Evolutionary conservation across 2,329 filamentous ascomycete genomes (phyloP), one percentile per base, ranked within the genome.

Genomic region (Diplodia scrobiculata): DNA sequence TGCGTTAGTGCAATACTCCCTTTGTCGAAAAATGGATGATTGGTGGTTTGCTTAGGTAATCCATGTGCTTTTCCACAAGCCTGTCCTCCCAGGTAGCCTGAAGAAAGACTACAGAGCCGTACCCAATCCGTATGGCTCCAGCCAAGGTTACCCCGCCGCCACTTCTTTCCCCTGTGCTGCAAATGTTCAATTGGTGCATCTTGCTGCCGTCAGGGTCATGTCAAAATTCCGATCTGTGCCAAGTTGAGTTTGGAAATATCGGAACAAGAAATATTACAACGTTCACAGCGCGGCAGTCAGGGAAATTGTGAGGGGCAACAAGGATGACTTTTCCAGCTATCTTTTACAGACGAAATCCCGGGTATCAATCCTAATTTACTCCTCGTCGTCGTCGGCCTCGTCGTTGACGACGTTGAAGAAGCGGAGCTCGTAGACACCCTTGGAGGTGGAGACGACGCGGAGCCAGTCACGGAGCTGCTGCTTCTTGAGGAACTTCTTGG

Each of bases 401-500:
- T 99, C 95, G 83, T 96, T 95, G 78, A 97, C 94, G 79, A 99
- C 93, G 87, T 99, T 99, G 92, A 96, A 99, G 93, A 99, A 99
- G 87, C 96, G 93, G 84, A 99, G 90, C 87, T 97, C 93, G 87
- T 99, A 99, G 73, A 97, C 93, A 80, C 95, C 94, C 86, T 94
- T 94, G 82, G 91, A 92, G 81, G 94, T 98, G 75, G 92, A 96
- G 79, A 99, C 95, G 76, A 99, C 94, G 78, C 95, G 93, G 79
- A 99, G 91, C 95, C 95, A 99, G 87, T 99, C 95, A 85, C 95
- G 92, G 81, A 99, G 91, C 89, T 98, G 94, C 87, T 97, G 92
- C 91, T 99, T 99, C 92, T 99, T 99, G 84, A 99, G 90, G 90
- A 97, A 99, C 89, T 99, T 99, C 92, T 99, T 99, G 82, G 95